These are phyloP conservation scores for Spongospora subterranea DNA, from an alignment of 208 protist genomes.

Conservation along the genomic window DNA sequence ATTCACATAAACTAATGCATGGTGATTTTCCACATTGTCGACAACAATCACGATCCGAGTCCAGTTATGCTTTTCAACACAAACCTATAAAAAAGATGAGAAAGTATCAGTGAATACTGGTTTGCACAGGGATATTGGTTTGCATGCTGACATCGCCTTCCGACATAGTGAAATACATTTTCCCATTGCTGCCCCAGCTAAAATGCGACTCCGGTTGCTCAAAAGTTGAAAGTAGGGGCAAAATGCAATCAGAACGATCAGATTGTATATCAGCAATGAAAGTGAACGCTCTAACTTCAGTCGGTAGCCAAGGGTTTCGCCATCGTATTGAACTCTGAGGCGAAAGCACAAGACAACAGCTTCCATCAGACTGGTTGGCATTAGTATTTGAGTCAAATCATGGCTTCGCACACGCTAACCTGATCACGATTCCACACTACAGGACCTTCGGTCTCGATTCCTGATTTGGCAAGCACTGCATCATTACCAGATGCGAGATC, in stretches of 20 bases:
- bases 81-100: background rate
- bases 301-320: background rate
- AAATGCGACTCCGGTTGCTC: background rate
- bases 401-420: background rate
- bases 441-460: background rate
- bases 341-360: background rate
- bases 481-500: background rate
- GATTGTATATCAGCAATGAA: background rate
- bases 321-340: background rate
- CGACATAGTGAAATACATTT: background rate
- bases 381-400: background rate
- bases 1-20: background rate
- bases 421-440: background rate
- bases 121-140: background rate
- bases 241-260: background rate
- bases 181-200: background rate
- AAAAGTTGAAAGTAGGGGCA: background rate
- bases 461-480: background rate
- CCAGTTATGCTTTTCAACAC: background rate
- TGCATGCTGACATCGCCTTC: background rate
- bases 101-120: background rate
- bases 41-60: background rate
- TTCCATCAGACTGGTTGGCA: too few species aligned
- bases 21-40: background rate
- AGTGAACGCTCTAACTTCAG: background rate